Evolutionary conservation across 345 rosid genomes (phyloP).

Genomic region (Eucalyptus lansdowneana): DNA sequence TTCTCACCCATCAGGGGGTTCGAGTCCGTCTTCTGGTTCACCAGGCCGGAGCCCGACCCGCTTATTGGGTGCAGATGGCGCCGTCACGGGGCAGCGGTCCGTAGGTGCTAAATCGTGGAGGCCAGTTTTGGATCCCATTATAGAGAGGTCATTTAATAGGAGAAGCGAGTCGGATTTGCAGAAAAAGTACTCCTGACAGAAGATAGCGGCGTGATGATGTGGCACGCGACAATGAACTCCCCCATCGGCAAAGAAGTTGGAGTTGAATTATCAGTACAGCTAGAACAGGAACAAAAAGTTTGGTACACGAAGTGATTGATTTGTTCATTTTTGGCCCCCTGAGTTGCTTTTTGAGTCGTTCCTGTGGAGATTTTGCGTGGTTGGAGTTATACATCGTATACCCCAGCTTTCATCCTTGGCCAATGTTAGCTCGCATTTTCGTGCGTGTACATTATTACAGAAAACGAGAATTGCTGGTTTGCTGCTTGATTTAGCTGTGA

Average conservation of each 20-base stretch:
- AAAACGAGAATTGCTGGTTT: background rate
- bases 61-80: background rate
- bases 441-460: background rate
- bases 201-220: background rate
- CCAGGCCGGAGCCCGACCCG: background rate
- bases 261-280: background rate
- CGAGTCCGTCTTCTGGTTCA: background rate
- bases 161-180: slow-evolving; percentile 26
- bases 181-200: background rate
- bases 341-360: background rate
- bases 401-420: background rate
- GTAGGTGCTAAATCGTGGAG: slow-evolving; percentile 11
- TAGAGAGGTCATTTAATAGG: slow-evolving; percentile 27
- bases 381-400: background rate
- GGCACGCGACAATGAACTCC: background rate
- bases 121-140: slow-evolving; percentile 33
- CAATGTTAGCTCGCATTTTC: background rate
- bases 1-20: background rate
- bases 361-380: background rate
- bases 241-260: background rate
- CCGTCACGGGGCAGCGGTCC: background rate
- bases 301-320: background rate
- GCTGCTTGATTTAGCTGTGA: background rate
- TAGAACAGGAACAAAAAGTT: background rate
- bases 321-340: background rate